phyloP scores from a whole-genome alignment of 1,284 basidiomycete species.

The Microbotryum violaceum region DNA sequence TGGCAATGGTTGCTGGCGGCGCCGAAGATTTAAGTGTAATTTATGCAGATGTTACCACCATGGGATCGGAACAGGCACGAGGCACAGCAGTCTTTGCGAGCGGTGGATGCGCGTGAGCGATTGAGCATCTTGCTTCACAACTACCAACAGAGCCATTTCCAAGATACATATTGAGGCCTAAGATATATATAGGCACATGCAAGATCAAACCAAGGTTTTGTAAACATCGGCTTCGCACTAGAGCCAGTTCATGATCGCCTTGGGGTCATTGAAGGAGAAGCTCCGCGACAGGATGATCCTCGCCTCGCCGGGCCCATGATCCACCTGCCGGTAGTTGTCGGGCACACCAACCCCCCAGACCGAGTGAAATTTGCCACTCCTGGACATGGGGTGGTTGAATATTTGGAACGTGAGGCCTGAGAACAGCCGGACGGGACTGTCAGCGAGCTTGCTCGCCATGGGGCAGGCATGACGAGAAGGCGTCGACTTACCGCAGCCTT shows the following conservation, averaged over 20 bases:
- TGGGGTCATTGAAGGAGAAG: not conserved
- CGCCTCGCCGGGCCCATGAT: not conserved
- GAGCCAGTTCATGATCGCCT: not conserved
- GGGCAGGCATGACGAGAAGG: not conserved
- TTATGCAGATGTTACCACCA: too few relatives aligned
- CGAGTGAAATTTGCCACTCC: not conserved
- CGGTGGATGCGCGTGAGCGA: too few relatives aligned
- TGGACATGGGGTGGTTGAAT: not conserved
- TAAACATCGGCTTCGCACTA: not conserved
- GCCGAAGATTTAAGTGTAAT: not conserved
- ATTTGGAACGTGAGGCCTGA: not conserved
- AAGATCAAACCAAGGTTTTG: not conserved
- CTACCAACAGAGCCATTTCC: too few relatives aligned
- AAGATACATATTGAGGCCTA: too few relatives aligned
- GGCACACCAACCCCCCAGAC: not conserved
- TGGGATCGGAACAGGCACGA: too few relatives aligned
- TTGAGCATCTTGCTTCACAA: too few relatives aligned
- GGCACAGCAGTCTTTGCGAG: too few relatives aligned
- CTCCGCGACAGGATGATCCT: not conserved
- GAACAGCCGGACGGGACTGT: not conserved
- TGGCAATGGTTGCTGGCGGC: constrained; percentile 68
- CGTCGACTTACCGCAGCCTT: too few relatives aligned
- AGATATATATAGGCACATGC: too few relatives aligned
- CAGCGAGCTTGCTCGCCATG: not conserved
- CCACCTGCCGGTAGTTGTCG: not conserved